Evolutionary conservation across 169 alveolate genomes (phyloP).

Genomic region (Plasmodium gallinaceum): DNA sequence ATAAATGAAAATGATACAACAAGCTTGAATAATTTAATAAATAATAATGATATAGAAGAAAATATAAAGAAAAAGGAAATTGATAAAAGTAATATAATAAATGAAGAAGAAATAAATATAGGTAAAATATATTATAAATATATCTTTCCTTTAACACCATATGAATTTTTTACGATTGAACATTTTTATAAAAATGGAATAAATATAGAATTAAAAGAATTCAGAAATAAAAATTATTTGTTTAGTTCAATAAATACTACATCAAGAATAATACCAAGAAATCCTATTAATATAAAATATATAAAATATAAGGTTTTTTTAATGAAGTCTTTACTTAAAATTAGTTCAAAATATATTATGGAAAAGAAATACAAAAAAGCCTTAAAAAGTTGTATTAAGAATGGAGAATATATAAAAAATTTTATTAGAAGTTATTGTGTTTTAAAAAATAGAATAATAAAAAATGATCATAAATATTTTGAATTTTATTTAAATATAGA

Average conservation of each 20-base stretch:
- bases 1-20: too few relatives aligned
- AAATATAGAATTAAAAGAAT: slow-evolving; percentile 36
- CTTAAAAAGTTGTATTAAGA: slow-evolving; percentile 47
- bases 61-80: not conserved
- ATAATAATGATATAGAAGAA: too few relatives aligned
- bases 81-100: not conserved
- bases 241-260: not conserved
- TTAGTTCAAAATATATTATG: slow-evolving; percentile 27
- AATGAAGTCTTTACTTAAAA: slow-evolving; percentile 34
- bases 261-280: slow-evolving; percentile 16
- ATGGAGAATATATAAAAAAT: slow-evolving; percentile 30
- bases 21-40: too few relatives aligned
- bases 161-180: slow-evolving; percentile 40
- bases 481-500: slow-evolving; percentile 31
- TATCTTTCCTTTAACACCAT: slow-evolving; percentile 63
- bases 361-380: slow-evolving; percentile 52
- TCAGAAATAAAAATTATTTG: slow-evolving; percentile 25
- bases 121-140: slow-evolving; percentile 30
- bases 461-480: not conserved
- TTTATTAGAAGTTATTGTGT: slow-evolving; percentile 53
- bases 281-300: slow-evolving; percentile 28
- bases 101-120: slow-evolving; percentile 20
- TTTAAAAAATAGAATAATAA: slow-evolving; percentile 12
- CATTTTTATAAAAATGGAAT: slow-evolving; percentile 47
- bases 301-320: slow-evolving; percentile 41